Evolutionary conservation across 306 rosid species (phyloP).

Genomic region (Gastrolobium bilobum): DNA sequence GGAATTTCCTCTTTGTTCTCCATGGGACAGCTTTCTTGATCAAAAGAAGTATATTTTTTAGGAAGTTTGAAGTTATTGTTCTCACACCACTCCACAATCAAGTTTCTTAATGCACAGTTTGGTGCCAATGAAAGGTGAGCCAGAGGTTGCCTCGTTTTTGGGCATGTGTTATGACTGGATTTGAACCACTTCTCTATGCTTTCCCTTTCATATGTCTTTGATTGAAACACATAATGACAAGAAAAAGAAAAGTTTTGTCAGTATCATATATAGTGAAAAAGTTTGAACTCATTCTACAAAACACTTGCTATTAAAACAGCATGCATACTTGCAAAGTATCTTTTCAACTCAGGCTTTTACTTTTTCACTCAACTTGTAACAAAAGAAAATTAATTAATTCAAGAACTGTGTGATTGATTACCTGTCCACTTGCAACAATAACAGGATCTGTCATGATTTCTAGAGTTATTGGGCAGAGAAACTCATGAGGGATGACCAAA

Average conservation of each 20-base stretch:
- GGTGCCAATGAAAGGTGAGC: slow-evolving; percentile 52
- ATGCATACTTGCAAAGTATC: not conserved
- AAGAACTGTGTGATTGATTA: slow-evolving; percentile 48
- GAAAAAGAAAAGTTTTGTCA: not conserved
- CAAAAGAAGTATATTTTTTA: slow-evolving; percentile 42
- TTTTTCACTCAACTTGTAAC: not conserved
- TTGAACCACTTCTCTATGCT: slow-evolving; percentile 89
- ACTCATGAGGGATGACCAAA: slow-evolving; percentile 84
- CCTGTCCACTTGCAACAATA: slow-evolving; percentile 91
- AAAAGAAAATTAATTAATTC: not conserved
- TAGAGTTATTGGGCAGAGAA: slow-evolving; percentile 85
- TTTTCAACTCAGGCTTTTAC: not conserved
- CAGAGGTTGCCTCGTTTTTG: slow-evolving; percentile 53
- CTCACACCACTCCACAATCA: slow-evolving; percentile 78
- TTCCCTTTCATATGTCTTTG: slow-evolving; percentile 85
- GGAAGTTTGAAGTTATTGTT: slow-evolving; percentile 69
- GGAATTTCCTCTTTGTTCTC: slow-evolving; percentile 62
- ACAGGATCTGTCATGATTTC: slow-evolving; percentile 97
- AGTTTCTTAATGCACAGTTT: slow-evolving; percentile 62
- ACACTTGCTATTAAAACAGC: not conserved
- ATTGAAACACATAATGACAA: not conserved
- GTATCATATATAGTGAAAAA: not conserved
- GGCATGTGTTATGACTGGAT: slow-evolving; percentile 66
- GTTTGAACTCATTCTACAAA: slow-evolving; percentile 4
- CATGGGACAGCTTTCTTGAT: slow-evolving; percentile 47